These are phyloP conservation scores for Silene noctiflora DNA, from an alignment of 179 eudicot genomes.

Conservation along the genomic window DNA sequence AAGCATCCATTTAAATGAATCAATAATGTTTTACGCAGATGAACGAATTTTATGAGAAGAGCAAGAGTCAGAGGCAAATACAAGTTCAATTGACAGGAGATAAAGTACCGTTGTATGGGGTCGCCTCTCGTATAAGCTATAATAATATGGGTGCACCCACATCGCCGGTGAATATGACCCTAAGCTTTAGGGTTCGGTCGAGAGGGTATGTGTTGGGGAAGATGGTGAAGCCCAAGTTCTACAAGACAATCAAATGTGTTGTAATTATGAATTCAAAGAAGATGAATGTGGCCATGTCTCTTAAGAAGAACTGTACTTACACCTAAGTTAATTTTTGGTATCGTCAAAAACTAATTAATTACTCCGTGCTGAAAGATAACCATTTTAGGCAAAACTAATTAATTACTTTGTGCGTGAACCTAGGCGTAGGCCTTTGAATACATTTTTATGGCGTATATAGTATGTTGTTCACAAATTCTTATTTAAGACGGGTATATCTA, in stretches of 20 bases:
- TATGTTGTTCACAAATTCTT: too few relatives aligned
- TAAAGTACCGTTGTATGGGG: constrained; percentile 65
- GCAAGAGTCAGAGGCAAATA: constrained; percentile 57
- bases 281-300: constrained; percentile 45
- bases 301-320: constrained; percentile 57
- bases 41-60: constrained; percentile 58
- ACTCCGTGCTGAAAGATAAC: too few relatives aligned
- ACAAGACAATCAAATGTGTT: constrained; percentile 45
- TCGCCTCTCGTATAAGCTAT: constrained; percentile 49
- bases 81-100: constrained; percentile 46
- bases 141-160: constrained; percentile 39
- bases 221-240: constrained; percentile 72
- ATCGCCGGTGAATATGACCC: constrained; percentile 45
- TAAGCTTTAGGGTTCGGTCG: constrained; percentile 54
- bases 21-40: constrained; percentile 39
- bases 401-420: too few relatives aligned
- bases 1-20: too few relatives aligned
- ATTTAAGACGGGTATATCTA: too few relatives aligned
- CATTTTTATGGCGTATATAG: too few relatives aligned
- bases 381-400: too few relatives aligned
- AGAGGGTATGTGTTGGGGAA: constrained; percentile 70
- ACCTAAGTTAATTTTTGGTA: background rate
- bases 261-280: constrained; percentile 60
- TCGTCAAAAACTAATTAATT: background rate
- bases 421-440: too few relatives aligned